Conservation (phyloP, 495 filamentous ascomycete genomes). For the Sabuloglossum arenarium region DNA sequence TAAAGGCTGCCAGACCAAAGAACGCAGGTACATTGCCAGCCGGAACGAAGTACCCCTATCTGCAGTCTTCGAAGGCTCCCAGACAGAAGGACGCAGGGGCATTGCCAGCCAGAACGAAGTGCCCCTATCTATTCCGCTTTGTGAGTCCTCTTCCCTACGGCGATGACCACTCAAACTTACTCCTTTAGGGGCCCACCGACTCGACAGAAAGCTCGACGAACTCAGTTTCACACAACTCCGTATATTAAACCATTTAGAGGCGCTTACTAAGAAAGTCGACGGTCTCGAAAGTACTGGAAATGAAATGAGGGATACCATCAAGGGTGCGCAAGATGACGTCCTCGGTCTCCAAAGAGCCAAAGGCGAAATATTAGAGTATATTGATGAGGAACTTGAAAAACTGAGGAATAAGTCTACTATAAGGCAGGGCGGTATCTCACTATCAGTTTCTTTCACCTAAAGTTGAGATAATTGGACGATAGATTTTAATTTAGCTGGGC, state of each 20-base stretch:
- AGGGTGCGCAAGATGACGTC: not conserved
- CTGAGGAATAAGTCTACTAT: not conserved
- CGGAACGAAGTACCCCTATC: not conserved
- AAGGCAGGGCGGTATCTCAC: too few species aligned
- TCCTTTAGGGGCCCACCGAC: too few species aligned
- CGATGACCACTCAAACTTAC: too few species aligned
- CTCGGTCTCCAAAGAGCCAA: not conserved
- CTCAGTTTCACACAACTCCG: not conserved
- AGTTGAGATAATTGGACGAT: too few species aligned
- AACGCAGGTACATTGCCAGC: not conserved
- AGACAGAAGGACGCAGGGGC: not conserved
- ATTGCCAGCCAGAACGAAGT: not conserved
- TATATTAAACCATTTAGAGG: not conserved
- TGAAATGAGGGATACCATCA: not conserved
- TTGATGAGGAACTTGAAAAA: not conserved
- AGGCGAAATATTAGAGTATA: not conserved
- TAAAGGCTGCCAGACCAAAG: not conserved
- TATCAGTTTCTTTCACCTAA: too few species aligned
- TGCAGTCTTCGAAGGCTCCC: not conserved
- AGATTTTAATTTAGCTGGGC: too few species aligned
- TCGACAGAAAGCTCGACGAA: not conserved
- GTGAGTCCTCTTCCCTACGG: too few species aligned
- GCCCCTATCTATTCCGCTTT: not conserved
- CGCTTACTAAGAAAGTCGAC: not conserved
- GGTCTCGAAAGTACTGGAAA: not conserved